These are phyloP conservation scores for Talaromyces sp. DNA, from an alignment of 2,329 filamentous ascomycete species.

Conservation along the genomic window DNA sequence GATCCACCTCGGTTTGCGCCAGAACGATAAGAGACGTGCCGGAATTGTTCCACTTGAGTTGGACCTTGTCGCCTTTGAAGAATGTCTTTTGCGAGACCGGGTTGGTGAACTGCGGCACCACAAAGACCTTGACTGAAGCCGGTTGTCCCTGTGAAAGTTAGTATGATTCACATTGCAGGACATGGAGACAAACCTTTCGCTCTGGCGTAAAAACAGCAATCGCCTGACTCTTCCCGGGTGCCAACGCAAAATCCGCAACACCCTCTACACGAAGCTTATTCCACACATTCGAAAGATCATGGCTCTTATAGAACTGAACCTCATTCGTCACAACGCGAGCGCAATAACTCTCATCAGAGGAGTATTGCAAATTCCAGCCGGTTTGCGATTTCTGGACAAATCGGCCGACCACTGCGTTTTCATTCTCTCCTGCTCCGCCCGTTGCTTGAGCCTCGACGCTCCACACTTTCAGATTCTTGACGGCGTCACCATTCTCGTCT, in stretches of 20 bases:
- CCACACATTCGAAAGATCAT: slow-evolving; percentile 82
- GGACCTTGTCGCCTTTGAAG: slow-evolving; percentile 98
- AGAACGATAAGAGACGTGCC: slow-evolving; percentile 91
- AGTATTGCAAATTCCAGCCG: slow-evolving; percentile 97
- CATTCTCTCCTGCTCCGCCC: slow-evolving; percentile 53
- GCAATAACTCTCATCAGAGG: slow-evolving; percentile 86
- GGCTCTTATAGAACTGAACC: slow-evolving; percentile 92
- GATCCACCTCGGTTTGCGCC: slow-evolving; percentile 96
- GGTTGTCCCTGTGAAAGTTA: slow-evolving; percentile 68
- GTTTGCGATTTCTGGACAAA: slow-evolving; percentile 96
- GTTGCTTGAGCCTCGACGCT: slow-evolving; percentile 67
- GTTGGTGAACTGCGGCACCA: slow-evolving; percentile 77
- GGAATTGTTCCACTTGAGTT: slow-evolving; percentile 94
- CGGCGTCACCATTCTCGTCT: slow-evolving; percentile 87
- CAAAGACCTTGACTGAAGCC: slow-evolving; percentile 88
- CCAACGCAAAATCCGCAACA: slow-evolving; percentile 81
- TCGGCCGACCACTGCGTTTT: slow-evolving; percentile 69
- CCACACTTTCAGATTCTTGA: slow-evolving; percentile 98
- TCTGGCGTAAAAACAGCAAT: slow-evolving; percentile 94
- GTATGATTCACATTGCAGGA: background rate
- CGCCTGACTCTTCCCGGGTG: slow-evolving; percentile 83
- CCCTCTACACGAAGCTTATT: slow-evolving; percentile 94
- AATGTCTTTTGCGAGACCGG: slow-evolving; percentile 97
- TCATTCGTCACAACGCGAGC: slow-evolving; percentile 94
- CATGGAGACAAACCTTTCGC: slow-evolving; percentile 66